A percentile compares a stretch with the other conserved stretches of the same genome.
These are phyloP conservation scores for Alternaria infectoria DNA, from an alignment of 2,329 filamentous ascomycete genomes.

Conservation along the genomic window DNA sequence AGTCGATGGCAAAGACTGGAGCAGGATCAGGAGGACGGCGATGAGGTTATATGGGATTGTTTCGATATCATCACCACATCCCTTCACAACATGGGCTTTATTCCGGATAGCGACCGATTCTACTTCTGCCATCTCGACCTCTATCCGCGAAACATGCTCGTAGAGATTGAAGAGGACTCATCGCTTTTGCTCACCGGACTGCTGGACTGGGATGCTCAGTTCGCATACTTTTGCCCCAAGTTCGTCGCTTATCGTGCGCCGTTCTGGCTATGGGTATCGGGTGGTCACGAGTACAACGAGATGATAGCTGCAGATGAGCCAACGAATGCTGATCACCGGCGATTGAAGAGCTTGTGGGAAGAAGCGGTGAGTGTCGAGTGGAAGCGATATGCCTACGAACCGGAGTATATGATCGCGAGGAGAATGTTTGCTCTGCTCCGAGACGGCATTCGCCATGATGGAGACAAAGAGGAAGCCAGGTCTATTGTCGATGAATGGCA, in stretches of 20 bases:
- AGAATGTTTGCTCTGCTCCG: neutral
- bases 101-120: conserved; percentile 15
- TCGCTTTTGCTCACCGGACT: conserved; percentile 24
- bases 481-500: neutral
- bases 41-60: neutral
- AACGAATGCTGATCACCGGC: conserved; percentile 13
- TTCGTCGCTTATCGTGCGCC: conserved; percentile 23
- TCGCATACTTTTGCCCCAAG: conserved; percentile 25
- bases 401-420: conserved; percentile 23
- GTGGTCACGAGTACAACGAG: conserved; percentile 9
- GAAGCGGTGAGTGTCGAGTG: conserved; percentile 26
- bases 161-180: conserved; percentile 8
- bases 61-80: neutral
- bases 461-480: neutral
- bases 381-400: conserved; percentile 25
- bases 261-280: conserved; percentile 23
- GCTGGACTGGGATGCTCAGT: conserved; percentile 28
- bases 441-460: neutral
- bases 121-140: conserved; percentile 20
- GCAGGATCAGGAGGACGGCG: neutral
- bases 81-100: neutral
- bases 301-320: conserved; percentile 16
- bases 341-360: conserved; percentile 4
- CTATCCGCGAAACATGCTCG: conserved; percentile 26
- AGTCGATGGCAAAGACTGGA: neutral